Evolutionary conservation across 2,329 filamentous ascomycete species (phyloP), one percentile per base, ranked within the genome.

Genomic region (Colletotrichum liaoningense): DNA sequence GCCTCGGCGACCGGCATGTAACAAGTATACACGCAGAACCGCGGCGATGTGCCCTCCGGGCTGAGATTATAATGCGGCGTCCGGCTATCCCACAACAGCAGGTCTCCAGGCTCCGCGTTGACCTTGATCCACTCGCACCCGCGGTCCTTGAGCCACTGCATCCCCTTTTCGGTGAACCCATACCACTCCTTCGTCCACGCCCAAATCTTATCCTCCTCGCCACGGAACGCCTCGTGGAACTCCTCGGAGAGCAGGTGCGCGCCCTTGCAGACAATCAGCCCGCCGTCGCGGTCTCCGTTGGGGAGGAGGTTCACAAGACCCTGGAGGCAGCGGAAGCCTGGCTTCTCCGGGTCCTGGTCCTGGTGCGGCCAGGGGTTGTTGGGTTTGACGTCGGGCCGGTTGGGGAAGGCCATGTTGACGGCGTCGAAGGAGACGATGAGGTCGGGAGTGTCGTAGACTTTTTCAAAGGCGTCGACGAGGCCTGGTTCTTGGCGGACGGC

Each of bases 51-150:
- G 49, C 77, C 77, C 38, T 73, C 67, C 0, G 75, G 75, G 7
- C 65, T 69, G 5, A 59, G 30, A 7, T 68, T 72, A 38, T 72
- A 76, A 28, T 77, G 75, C 46, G 71, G 68, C 33, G 68, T 71
- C 3, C 75, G 72, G 12, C 63, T 76, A 55, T 83, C 82, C 78
- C 82, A 83, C 1, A 83, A 73, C 19, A 83, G 76, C 12, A 83
- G 69, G 56, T 83, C 81, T 1, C 82, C 81, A 0, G 81, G 81
- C 30, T 81, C 80, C 19, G 80, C 81, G 55, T 77, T 72, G 14
- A 83, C 74, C 72, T 82, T 79, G 62, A 71, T 33, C 71, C 69
- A 72, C 35, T 72, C 33, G 69, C 66, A 69, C 9, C 76, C 77
- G 11, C 60, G 57, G 4, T 67, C 73, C n/a, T 33, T 33, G 3